These are phyloP conservation scores for Coleophoma cylindrospora DNA, from an alignment of 2,329 filamentous ascomycete genomes.

Conservation along the genomic window DNA sequence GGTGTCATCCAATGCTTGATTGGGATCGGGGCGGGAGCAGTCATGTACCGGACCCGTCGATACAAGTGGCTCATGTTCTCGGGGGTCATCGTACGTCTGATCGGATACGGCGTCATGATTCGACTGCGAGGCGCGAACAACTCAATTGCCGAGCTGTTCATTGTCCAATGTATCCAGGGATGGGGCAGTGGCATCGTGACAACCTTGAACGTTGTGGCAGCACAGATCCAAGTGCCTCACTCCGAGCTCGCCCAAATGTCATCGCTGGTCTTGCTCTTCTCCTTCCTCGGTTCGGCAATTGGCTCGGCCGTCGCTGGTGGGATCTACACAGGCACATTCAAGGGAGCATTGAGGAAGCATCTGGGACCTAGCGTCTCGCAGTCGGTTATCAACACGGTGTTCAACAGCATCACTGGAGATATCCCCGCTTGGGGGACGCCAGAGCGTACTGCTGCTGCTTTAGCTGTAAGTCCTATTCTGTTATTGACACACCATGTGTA, in stretches of 20 bases:
- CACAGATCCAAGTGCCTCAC: conserved; percentile 40
- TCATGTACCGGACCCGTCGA: conserved; percentile 35
- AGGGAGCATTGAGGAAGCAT: conserved; percentile 28
- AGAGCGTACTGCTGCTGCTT: conserved; percentile 35
- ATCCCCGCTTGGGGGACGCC: conserved; percentile 34
- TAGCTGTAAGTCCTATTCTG: conserved; percentile 17
- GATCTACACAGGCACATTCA: conserved; percentile 43
- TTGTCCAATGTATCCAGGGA: conserved; percentile 43
- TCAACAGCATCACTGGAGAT: conserved; percentile 38
- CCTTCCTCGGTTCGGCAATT: conserved; percentile 34
- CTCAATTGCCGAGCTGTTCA: conserved; percentile 38
- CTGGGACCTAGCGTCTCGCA: conserved; percentile 28
- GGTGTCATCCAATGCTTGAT: conserved; percentile 36
- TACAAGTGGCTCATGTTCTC: conserved; percentile 42
- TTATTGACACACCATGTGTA: background rate
- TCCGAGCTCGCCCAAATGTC: conserved; percentile 42
- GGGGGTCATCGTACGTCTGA: conserved; percentile 34
- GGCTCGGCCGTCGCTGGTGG: conserved; percentile 39
- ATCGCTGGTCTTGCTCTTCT: conserved; percentile 36
- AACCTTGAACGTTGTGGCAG: conserved; percentile 35
- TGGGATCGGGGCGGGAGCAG: conserved; percentile 32
- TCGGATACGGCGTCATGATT: conserved; percentile 47
- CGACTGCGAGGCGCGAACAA: conserved; percentile 36
- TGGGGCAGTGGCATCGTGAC: conserved; percentile 40
- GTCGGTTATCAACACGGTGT: conserved; percentile 31